Percentiles rank a stretch among this genome's conserved stretches.
Evolutionary conservation across 1,284 basidiomycete species (phyloP).

Genomic region (Termitomyces sp.): DNA sequence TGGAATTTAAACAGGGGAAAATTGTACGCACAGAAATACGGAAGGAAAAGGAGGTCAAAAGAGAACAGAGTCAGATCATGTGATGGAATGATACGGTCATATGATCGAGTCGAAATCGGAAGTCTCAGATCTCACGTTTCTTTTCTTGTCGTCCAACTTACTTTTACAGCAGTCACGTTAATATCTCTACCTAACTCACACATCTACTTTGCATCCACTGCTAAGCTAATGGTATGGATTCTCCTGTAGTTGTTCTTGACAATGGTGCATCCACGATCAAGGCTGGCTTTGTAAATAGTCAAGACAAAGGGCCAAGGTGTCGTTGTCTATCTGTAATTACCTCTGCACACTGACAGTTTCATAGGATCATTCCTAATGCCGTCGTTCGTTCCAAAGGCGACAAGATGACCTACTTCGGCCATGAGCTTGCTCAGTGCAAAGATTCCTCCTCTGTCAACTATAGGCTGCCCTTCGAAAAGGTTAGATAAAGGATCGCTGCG

Average conservation of each 20-base stretch:
- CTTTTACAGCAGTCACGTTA: too few species aligned
- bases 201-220: too few species aligned
- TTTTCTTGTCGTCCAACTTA: too few species aligned
- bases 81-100: background rate
- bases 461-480: conserved; percentile 83
- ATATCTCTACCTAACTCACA: too few species aligned
- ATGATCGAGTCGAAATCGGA: background rate
- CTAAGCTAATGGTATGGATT: conserved; percentile 29
- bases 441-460: conserved; percentile 80
- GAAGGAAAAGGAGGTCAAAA: background rate
- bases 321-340: background rate
- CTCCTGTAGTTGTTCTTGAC: conserved; percentile 66
- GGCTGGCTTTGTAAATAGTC: conserved; percentile 47
- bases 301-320: conserved; percentile 27
- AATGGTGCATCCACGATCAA: conserved; percentile 85
- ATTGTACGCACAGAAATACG: background rate
- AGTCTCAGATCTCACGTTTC: too few species aligned
- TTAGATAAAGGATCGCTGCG: conserved; percentile 27
- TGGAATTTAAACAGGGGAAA: background rate
- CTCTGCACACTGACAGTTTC: conserved; percentile 10
- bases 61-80: background rate
- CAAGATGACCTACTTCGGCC: conserved; percentile 74
- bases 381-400: conserved; percentile 78
- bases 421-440: conserved; percentile 70
- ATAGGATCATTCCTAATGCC: conserved; percentile 72